phyloP scores from a whole-genome alignment of 73 alveolate genomes.

The Paramecium pentaurelia region DNA sequence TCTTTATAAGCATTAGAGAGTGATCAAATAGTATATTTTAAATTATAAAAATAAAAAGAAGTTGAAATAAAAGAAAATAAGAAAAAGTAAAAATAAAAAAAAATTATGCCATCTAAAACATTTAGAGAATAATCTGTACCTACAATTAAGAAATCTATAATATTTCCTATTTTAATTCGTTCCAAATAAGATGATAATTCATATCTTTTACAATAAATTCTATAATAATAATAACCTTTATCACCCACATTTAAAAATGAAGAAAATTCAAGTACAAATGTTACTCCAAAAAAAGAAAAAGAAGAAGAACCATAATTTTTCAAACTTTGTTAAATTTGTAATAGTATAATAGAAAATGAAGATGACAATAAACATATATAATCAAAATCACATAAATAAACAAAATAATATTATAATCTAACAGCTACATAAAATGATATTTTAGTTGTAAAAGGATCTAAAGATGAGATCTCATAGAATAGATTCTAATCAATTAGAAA shows the following conservation, averaged over 20 bases:
- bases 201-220: neutral
- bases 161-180: neutral
- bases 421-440: neutral
- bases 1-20: neutral
- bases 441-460: constrained; percentile 6
- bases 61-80: neutral
- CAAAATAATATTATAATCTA: constrained; percentile 17
- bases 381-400: constrained; percentile 3
- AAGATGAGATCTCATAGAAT: neutral
- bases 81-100: neutral
- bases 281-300: constrained; percentile 42
- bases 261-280: constrained; percentile 16
- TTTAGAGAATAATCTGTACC: constrained; percentile 19
- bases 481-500: neutral
- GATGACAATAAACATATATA: neutral
- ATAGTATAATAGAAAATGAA: neutral
- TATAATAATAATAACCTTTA: neutral
- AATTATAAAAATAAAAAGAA: constrained; percentile 9
- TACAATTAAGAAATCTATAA: neutral
- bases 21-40: constrained; percentile 6
- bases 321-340: constrained; percentile 32
- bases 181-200: neutral
- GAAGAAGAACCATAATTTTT: constrained; percentile 20
- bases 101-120: neutral
- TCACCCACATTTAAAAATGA: neutral